Evolutionary conservation across 495 filamentous ascomycete genomes (phyloP), one percentile per base, ranked within the genome.

Genomic region (Podospora didyma): DNA sequence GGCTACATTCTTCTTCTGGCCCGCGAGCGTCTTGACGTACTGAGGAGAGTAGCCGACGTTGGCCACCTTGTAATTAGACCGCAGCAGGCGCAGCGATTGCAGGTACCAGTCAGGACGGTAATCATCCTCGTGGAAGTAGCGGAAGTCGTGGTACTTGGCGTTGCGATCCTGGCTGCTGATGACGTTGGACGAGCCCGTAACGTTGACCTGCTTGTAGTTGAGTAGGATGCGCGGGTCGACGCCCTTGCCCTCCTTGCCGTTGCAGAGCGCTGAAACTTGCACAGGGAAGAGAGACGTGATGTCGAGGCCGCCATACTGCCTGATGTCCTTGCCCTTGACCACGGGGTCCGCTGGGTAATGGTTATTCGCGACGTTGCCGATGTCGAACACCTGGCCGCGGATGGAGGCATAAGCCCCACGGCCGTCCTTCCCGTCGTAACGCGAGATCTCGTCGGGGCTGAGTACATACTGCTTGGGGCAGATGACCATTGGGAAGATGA

Each of bases 401-500:
- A 99, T 89, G 5, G 92, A 82, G 50, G 91, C 76, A 63, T 85
- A 96, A 1, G 89, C 82, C 2, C 59, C 48, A 23, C 58, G 57
- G 17, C 84, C 82, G 28, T 83, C 69, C 66, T 93, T 88, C 54
- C 94, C 94, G 64, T 95, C 76, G 62, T 87, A 83, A 0, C 71
- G 67, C 5, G 84, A 80, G 46, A 99, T 78, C 70, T 97, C 95
- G 17, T 80, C 76, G 11, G 88, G 75, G 41, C 89, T 94, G 73
- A 80, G 96, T 28, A 99, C 89, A 64, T 93, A 71, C 66, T 97
- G 95, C 28, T 75, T 92, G 0, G 94, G 94, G 74, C 94, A 99
- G 64, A 99, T 87, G 54, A 97, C 75, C 60, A 78, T 73, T 17
- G 94, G 94, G 70, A 98, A 95, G 63, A 83, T 81, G 53, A 97